Conservation (phyloP, 768 basidiomycete species). For the Mycena amicta region DNA sequence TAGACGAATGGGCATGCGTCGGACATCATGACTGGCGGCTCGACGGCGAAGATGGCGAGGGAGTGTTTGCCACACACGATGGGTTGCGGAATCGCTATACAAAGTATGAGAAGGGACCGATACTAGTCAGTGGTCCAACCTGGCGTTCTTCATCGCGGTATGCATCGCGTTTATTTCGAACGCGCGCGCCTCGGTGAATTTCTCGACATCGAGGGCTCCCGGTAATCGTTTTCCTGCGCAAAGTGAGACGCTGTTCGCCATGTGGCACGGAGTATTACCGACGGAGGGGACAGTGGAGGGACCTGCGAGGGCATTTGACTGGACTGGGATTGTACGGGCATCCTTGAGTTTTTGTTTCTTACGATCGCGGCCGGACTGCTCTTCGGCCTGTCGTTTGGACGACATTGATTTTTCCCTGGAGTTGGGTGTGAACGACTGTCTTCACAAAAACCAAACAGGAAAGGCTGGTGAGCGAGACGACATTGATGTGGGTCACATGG, state of each 20-base stretch:
- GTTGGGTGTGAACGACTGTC: too few species aligned
- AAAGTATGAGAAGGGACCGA: background rate
- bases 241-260: background rate
- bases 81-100: constrained; percentile 65
- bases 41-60: constrained; percentile 89
- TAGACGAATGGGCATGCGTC: constrained; percentile 84
- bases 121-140: constrained; percentile 41
- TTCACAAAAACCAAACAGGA: too few species aligned
- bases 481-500: background rate
- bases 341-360: constrained; percentile 69
- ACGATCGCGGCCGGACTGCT: constrained; percentile 51
- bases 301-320: constrained; percentile 44
- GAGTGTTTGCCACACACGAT: constrained; percentile 89
- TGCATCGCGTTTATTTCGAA: constrained; percentile 94
- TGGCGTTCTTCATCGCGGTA: constrained; percentile 77
- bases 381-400: constrained; percentile 41
- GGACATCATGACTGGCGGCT: constrained; percentile 93
- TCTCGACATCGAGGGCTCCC: constrained; percentile 80
- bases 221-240: constrained; percentile 54
- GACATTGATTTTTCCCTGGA: too few species aligned
- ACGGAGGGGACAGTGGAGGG: constrained; percentile 43
- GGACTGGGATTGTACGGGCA: constrained; percentile 71
- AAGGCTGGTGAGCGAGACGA: too few species aligned
- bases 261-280: constrained; percentile 40
- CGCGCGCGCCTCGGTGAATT: constrained; percentile 84